phyloP scores from a whole-genome alignment of 2,329 filamentous ascomycete genomes.

The Penicillium frequentans region DNA sequence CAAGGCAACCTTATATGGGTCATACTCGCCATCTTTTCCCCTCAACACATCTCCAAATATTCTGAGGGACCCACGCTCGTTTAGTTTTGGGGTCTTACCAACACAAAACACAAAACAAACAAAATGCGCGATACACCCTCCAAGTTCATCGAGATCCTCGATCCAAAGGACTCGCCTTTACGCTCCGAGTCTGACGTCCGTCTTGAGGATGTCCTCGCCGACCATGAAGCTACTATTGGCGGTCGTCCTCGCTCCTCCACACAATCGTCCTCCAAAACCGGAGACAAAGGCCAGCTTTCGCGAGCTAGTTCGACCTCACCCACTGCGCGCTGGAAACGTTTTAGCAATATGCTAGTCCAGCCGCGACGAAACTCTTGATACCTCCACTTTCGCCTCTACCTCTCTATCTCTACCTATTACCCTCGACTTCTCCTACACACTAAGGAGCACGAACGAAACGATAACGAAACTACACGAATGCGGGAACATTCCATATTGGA shows the following conservation, averaged over 20 bases:
- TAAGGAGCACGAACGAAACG: not conserved
- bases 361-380: constrained; percentile 25
- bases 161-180: constrained; percentile 34
- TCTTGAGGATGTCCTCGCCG: constrained; percentile 45
- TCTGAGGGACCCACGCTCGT: not conserved
- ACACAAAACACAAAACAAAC: not conserved
- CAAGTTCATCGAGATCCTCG: constrained; percentile 46
- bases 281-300: constrained; percentile 28
- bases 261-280: constrained; percentile 35
- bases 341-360: constrained; percentile 34
- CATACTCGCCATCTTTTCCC: not conserved
- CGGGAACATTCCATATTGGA: not conserved
- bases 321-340: constrained; percentile 33
- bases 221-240: constrained; percentile 36
- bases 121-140: constrained; percentile 39
- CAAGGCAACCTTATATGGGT: not conserved
- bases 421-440: not conserved
- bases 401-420: not conserved
- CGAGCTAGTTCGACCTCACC: constrained; percentile 25
- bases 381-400: not conserved
- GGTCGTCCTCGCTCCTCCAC: constrained; percentile 36
- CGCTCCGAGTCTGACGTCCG: constrained; percentile 43
- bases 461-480: constrained; percentile 1
- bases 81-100: not conserved
- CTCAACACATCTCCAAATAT: not conserved